Evolutionary conservation across 129 eudicot species (phyloP), one percentile per base, ranked within the genome.

Genomic region (Chrysanthemum lavandulifolium): DNA sequence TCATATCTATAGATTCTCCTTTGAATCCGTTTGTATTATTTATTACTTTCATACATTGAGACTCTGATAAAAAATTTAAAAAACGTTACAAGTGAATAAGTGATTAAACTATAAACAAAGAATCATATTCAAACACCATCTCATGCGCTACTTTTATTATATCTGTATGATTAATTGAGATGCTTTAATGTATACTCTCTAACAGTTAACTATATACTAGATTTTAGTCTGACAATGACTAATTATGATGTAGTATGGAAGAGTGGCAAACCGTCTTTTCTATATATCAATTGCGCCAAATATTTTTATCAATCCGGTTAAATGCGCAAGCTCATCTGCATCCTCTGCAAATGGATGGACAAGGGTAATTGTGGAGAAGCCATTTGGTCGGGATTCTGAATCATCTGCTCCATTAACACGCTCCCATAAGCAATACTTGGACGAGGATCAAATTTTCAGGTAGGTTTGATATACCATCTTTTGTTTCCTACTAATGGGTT

Each of bases 361-460:
- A 52, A 69, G 98, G 73, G 98, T 93, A 79, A 93, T 93, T 68
- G 98, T 93, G 21, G 98, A 93, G 82, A 93, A 93, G 76, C 98
- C 98, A 15, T 93, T 93, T 79, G 98, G 98, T 27, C 82, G 97
- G 31, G 98, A 93, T 86, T 93, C 92, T 60, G 98, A 89, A 74
- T 89, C 98, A 49, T 93, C 98, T 10, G 92, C 98, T 87, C 89
- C 98, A 53, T 83, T 93, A 69, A 93, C 98, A 13, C 79, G 80
- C 66, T 80, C 95, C 40, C 93, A 89, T 36, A 93, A 93, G 85
- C 90, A 93, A 81, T 89, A 93, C 81, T 49, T 93, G 74, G 76
- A 85, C 18, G 98, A 93, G 78, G 98, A 93, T 77, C 98, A 93
- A 77, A 93, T 93, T 79, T 93, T 89, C 84, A 89, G 98, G 98